These are phyloP conservation scores for Pseudonitzschia delicatissima DNA, from an alignment of 108 stramenopile species.

Conservation along the genomic window DNA sequence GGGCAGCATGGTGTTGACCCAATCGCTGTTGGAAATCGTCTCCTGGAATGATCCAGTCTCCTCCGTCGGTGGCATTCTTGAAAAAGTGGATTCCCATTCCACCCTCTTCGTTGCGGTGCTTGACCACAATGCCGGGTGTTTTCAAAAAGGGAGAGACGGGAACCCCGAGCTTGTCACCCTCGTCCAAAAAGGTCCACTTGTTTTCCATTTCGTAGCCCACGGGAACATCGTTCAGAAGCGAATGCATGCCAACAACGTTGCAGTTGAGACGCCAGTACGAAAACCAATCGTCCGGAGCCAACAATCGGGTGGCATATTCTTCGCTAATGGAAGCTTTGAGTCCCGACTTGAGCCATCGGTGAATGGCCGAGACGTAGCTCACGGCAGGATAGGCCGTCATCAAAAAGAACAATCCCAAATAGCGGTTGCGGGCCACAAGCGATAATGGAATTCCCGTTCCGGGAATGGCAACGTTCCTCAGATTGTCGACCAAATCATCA, in stretches of 20 bases:
- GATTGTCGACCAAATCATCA: constrained; percentile 87
- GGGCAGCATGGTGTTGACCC: constrained; percentile 83
- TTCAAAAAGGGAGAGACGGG: constrained; percentile 89
- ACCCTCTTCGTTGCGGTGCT: constrained; percentile 97
- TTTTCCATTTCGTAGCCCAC: constrained; percentile 91
- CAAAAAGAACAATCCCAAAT: constrained; percentile 55
- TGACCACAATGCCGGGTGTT: constrained; percentile 88
- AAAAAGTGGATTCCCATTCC: constrained; percentile 96
- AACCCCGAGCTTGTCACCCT: constrained; percentile 74
- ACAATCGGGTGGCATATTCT: constrained; percentile 81
- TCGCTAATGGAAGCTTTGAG: constrained; percentile 46
- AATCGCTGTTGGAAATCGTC: constrained; percentile 67
- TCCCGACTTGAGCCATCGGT: constrained; percentile 53
- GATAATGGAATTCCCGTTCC: constrained; percentile 92
- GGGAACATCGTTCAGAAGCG: constrained; percentile 76
- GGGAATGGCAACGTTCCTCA: constrained; percentile 97
- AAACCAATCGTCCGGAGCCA: constrained; percentile 97
- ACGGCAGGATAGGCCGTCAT: constrained; percentile 74
- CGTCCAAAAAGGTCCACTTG: constrained; percentile 95
- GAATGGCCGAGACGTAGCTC: constrained; percentile 64
- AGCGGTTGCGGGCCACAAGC: constrained; percentile 47
- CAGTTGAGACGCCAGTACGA: constrained; percentile 95
- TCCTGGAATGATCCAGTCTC: constrained; percentile 99
- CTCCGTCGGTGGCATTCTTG: constrained; percentile 89
- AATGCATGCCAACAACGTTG: constrained; percentile 88